Evolutionary conservation across 441 rosid genomes (phyloP).

Genomic region (Euphorbia celastroides): DNA sequence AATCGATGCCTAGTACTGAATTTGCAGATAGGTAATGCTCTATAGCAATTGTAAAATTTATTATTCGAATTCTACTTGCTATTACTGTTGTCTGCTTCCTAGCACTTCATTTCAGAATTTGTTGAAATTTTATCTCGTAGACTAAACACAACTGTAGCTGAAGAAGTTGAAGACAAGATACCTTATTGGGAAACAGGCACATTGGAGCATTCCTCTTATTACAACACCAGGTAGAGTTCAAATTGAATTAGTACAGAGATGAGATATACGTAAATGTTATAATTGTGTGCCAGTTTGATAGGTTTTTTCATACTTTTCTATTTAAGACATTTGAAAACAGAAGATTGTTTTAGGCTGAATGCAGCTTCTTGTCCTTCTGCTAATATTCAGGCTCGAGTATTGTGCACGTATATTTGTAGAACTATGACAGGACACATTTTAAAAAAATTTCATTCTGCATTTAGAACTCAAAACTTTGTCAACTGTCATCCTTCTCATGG

Average conservation of each 20-base stretch:
- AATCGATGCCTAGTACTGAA: conserved; percentile 30
- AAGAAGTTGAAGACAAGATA: conserved; percentile 36
- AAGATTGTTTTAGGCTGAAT: not conserved
- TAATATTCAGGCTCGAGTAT: not conserved
- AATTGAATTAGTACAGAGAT: conserved; percentile 4
- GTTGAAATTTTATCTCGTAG: conserved; percentile 33
- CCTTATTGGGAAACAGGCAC: conserved; percentile 45
- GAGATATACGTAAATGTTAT: not conserved
- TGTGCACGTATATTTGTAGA: not conserved
- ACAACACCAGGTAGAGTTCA: conserved; percentile 49
- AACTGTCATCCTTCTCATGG: not conserved
- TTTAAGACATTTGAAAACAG: not conserved
- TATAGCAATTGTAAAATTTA: not conserved
- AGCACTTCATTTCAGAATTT: conserved; percentile 14
- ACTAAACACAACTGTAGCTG: conserved; percentile 17
- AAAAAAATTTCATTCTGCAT: too few relatives aligned
- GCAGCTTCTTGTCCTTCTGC: not conserved
- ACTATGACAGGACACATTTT: not conserved
- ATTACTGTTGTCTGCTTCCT: not conserved
- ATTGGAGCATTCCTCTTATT: conserved; percentile 43
- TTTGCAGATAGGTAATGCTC: conserved; percentile 44
- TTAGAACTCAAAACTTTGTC: not conserved
- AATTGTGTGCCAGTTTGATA: not conserved
- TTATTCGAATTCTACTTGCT: not conserved
- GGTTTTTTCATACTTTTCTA: not conserved